Percentiles rank a stretch among this genome's conserved stretches.
Evolutionary conservation across 2,329 filamentous ascomycete species (phyloP).

Genomic region (Acrocalymma vagum): DNA sequence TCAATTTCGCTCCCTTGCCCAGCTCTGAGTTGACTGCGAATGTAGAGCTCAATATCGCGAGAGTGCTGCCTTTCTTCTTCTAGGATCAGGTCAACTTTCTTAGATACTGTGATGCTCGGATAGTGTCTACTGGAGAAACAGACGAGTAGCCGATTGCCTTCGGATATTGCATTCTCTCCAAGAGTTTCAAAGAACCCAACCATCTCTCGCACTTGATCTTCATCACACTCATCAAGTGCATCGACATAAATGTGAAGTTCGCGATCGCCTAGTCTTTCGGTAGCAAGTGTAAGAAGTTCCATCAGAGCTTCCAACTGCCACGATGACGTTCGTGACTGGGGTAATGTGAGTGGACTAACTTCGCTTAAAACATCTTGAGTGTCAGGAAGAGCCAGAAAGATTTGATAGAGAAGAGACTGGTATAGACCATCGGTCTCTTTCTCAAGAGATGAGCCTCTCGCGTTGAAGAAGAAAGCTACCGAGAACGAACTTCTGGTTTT

Average conservation of each 20-base stretch:
- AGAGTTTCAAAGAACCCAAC: slow-evolving; percentile 52
- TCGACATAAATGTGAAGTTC: slow-evolving; percentile 44
- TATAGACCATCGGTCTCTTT: slow-evolving; percentile 17
- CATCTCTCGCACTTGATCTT: slow-evolving; percentile 51
- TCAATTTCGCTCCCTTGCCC: no score
- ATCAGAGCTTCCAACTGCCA: no score
- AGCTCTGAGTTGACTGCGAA: no score
- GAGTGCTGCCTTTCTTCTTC: slow-evolving; percentile 43
- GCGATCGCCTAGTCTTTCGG: no score
- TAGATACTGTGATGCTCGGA: slow-evolving; percentile 48
- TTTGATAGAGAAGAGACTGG: slow-evolving; percentile 20
- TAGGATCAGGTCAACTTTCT: slow-evolving; percentile 32
- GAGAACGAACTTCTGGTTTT: no score
- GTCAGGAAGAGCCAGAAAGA: slow-evolving; percentile 4
- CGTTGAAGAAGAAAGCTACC: slow-evolving; percentile 24
- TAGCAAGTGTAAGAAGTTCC: no score
- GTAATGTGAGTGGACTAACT: no score
- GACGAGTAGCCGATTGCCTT: slow-evolving; percentile 26
- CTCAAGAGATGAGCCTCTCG: slow-evolving; percentile 14
- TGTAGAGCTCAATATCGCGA: slow-evolving; percentile 43
- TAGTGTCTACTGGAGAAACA: slow-evolving; percentile 60
- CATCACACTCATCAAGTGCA: slow-evolving; percentile 58
- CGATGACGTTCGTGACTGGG: no score
- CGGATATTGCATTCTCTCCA: slow-evolving; percentile 25
- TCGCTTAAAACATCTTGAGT: no score